Conservation (phyloP, 2,329 filamentous ascomycete species). For the Neospermospora avenae region DNA sequence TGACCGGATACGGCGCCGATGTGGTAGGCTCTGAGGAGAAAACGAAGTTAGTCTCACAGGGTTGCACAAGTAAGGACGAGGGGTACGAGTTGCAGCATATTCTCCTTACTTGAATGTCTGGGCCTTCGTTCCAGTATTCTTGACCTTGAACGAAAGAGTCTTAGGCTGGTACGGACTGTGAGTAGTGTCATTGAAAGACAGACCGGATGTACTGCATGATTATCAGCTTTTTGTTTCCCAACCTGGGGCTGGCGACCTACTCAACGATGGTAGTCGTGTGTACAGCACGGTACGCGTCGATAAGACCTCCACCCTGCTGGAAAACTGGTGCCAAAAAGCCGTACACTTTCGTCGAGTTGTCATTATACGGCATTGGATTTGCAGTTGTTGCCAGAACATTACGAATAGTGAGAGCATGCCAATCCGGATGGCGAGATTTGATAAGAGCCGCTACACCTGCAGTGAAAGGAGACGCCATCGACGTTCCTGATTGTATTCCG, state of each 20-base stretch:
- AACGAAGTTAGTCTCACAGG: neutral
- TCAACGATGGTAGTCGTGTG: conserved; percentile 21
- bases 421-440: conserved; percentile 12
- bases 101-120: conserved; percentile 25
- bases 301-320: conserved; percentile 38
- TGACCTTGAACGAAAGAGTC: conserved; percentile 14
- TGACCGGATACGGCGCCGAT: neutral
- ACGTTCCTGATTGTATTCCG: conserved; percentile 38
- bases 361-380: conserved; percentile 17
- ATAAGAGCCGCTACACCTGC: conserved; percentile 36
- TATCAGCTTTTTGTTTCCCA: no score
- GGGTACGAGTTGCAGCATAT: neutral
- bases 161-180: neutral
- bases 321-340: conserved; percentile 27
- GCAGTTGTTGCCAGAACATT: conserved; percentile 29
- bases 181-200: conserved; percentile 1
- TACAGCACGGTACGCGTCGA: conserved; percentile 36
- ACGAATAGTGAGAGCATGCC: neutral
- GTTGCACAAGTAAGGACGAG: neutral
- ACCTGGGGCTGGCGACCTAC: no score
- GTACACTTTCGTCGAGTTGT: neutral
- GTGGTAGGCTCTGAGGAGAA: neutral
- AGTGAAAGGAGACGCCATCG: conserved; percentile 38
- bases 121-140: conserved; percentile 26
- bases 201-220: neutral